phyloP scores from a whole-genome alignment of 768 basidiomycete genomes.

The Pleurotus djamor region DNA sequence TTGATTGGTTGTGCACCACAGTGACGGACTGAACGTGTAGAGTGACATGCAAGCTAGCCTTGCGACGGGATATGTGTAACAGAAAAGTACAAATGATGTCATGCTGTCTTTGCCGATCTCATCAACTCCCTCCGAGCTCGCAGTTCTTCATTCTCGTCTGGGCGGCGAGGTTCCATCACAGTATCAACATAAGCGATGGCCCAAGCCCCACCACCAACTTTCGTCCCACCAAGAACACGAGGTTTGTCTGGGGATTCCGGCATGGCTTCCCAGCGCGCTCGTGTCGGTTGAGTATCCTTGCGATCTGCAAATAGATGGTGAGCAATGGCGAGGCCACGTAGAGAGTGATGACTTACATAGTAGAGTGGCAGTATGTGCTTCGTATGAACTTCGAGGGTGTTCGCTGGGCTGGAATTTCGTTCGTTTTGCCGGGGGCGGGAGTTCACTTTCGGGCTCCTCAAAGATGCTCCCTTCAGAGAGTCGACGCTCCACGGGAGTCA shows the following conservation, averaged over 20 bases:
- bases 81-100: background rate
- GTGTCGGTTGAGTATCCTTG: conserved; percentile 73
- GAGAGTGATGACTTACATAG: conserved; percentile 52
- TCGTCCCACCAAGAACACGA: conserved; percentile 65
- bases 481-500: conserved; percentile 22
- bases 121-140: conserved; percentile 3
- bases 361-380: conserved; percentile 75
- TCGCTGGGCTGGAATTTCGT: conserved; percentile 21
- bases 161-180: conserved; percentile 32
- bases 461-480: conserved; percentile 21
- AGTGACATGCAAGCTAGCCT: no score
- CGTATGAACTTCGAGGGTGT: conserved; percentile 71
- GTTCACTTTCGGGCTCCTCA: conserved; percentile 12
- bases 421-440: conserved; percentile 17
- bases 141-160: conserved; percentile 5
- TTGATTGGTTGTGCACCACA: no score
- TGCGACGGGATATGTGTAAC: no score
- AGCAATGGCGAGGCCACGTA: background rate
- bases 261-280: conserved; percentile 55
- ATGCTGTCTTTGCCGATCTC: background rate
- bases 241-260: conserved; percentile 39
- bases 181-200: conserved; percentile 77
- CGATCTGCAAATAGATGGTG: conserved; percentile 49
- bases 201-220: conserved; percentile 80
- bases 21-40: no score